These are phyloP conservation scores for Grigorovia humatica DNA, from an alignment of 805 yeast species.

Conservation along the genomic window DNA sequence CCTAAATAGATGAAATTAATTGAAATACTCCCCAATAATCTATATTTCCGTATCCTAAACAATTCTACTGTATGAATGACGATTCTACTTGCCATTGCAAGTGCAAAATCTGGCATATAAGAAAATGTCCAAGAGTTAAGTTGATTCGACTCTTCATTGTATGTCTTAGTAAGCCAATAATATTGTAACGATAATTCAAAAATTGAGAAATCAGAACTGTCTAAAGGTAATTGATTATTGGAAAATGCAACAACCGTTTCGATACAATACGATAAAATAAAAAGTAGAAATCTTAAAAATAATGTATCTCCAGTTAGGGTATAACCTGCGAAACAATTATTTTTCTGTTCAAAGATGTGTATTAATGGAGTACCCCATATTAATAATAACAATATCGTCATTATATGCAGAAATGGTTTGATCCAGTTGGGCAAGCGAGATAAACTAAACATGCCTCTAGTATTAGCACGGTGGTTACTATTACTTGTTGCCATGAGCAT, in stretches of 20 bases:
- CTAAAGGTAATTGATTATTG: constrained; percentile 30
- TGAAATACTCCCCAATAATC: constrained; percentile 55
- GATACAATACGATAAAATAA: constrained; percentile 29
- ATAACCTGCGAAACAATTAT: too few species aligned
- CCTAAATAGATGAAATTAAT: constrained; percentile 43
- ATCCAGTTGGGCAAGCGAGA: constrained; percentile 13
- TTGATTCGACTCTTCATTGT: background rate
- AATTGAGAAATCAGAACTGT: constrained; percentile 21
- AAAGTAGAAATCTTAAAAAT: background rate
- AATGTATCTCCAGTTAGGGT: background rate
- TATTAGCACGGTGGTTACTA: background rate
- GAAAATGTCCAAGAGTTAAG: background rate
- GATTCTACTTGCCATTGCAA: constrained; percentile 50
- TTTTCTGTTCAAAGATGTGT: constrained; percentile 31
- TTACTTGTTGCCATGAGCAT: background rate
- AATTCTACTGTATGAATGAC: constrained; percentile 55
- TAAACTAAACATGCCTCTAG: background rate
- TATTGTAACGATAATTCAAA: constrained; percentile 23
- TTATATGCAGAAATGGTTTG: constrained; percentile 25
- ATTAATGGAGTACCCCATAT: constrained; percentile 31
- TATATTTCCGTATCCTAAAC: constrained; percentile 40
- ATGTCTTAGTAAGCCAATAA: constrained; percentile 8
- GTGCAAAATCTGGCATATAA: constrained; percentile 29
- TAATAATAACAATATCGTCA: constrained; percentile 11
- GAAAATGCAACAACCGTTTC: constrained; percentile 44